Conservation (phyloP, 1,284 basidiomycete genomes). For the Ceratobasidium sp. region DNA sequence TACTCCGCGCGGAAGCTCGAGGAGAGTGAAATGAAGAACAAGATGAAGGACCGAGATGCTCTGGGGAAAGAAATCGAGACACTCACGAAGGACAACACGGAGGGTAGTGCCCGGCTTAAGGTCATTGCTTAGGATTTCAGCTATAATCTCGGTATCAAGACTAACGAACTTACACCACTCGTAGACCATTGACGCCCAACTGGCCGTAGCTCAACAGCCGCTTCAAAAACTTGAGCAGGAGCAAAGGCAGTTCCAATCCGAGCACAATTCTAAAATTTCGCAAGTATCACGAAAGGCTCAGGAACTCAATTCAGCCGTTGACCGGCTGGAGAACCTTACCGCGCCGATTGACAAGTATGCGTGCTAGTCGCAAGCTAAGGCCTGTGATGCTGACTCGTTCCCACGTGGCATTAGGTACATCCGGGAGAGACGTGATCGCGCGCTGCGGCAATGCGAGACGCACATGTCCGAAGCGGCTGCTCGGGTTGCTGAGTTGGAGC, state of each 20-base stretch:
- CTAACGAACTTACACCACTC: neutral
- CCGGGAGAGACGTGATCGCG: conserved; percentile 68
- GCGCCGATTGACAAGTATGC: conserved; percentile 69
- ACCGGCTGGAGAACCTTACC: conserved; percentile 67
- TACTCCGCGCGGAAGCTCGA: conserved; percentile 64
- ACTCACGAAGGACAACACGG: conserved; percentile 44
- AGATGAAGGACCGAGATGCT: conserved; percentile 43
- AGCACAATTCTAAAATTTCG: conserved; percentile 59
- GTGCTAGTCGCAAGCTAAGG: conserved; percentile 3
- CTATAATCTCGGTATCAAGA: neutral
- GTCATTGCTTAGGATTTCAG: conserved; percentile 49
- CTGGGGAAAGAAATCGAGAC: conserved; percentile 42
- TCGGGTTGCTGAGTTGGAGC: conserved; percentile 64
- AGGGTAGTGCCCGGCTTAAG: conserved; percentile 58
- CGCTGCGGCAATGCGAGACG: conserved; percentile 67
- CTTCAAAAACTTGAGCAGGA: conserved; percentile 71
- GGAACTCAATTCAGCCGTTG: conserved; percentile 69
- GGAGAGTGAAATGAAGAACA: conserved; percentile 48
- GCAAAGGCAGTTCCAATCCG: conserved; percentile 61
- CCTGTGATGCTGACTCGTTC: conserved; percentile 5
- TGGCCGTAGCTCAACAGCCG: conserved; percentile 68
- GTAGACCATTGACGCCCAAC: conserved; percentile 70
- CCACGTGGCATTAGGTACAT: conserved; percentile 67
- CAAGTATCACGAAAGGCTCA: conserved; percentile 65
- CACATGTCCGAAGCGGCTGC: conserved; percentile 67